Evolutionary conservation across 1,284 basidiomycete species (phyloP), one percentile per base, ranked within the genome.

Genomic region (Ustilago lituana): DNA sequence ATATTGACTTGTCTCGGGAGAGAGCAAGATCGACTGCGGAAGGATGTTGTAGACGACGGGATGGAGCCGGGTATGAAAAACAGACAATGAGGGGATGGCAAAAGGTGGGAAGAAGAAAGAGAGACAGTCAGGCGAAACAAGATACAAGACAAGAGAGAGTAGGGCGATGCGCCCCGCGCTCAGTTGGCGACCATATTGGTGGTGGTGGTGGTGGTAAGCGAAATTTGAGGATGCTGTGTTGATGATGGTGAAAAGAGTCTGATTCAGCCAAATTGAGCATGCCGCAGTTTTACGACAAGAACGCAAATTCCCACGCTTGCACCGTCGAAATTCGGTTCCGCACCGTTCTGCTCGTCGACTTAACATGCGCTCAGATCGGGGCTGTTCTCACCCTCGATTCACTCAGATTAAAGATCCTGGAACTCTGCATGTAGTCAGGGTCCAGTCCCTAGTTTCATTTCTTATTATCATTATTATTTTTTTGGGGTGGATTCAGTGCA

Each of bases 41-140:
- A n/a, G n/a, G n/a, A n/a, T n/a, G n/a, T n/a, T n/a, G n/a, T n/a
- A n/a, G 26, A 46, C 20, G 43, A 41, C 29, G 36, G n/a, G n/a
- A n/a, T n/a, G n/a, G n/a, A n/a, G n/a, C n/a, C n/a, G n/a, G n/a
- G n/a, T n/a, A n/a, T n/a, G n/a, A n/a, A n/a, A n/a, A n/a, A n/a
- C n/a, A n/a, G n/a, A n/a, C n/a, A n/a, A 40, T 29, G 48, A 27
- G 23, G 22, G 11, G 14, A 20, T 6, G 33, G 38, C 6, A 35
- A 3, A 39, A 37, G 49, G 38, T 35, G 41, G 23, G 29, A 24
- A 38, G 22, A 52, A 51, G 15, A 7, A 46, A 20, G 36, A 22
- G 36, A 35, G n/a, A 49, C 23, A 40, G 44, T 50, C 62, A 59
- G 51, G 55, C 46, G 53, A 41, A 40, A 50, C 41, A 52, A 48